Conservation (phyloP, 2,329 filamentous ascomycete genomes). For the Diplodia scrobiculata region DNA sequence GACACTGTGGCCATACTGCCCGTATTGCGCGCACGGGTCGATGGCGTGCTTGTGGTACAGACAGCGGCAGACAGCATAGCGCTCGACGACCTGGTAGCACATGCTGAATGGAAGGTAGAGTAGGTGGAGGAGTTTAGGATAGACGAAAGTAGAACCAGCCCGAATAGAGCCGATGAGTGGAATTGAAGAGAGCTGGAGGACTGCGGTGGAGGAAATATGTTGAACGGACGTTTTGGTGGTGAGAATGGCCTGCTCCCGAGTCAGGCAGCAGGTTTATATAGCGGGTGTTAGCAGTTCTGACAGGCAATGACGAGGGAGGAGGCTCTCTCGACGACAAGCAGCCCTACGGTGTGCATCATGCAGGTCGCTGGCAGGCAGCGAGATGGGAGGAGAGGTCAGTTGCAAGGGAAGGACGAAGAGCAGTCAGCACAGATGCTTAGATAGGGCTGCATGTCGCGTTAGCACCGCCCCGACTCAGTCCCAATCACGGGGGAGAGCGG, state of each 20-base stretch:
- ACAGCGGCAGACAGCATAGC: conserved; percentile 84
- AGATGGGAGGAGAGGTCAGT: conserved; percentile 21
- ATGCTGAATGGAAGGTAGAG: conserved; percentile 50
- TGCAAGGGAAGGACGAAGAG: conserved; percentile 12
- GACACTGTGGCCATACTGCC: conserved; percentile 69
- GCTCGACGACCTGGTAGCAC: conserved; percentile 85
- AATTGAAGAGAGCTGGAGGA: neutral
- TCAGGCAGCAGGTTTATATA: conserved; percentile 26
- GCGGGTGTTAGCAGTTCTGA: conserved; percentile 18
- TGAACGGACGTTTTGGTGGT: neutral
- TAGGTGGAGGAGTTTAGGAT: neutral
- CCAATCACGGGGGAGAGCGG: conserved; percentile 16
- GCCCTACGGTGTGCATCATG: conserved; percentile 30
- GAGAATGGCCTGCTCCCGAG: conserved; percentile 2
- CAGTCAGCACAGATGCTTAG: conserved; percentile 27
- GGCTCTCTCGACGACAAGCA: conserved; percentile 16
- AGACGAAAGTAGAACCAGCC: too few species aligned
- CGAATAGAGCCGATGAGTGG: neutral
- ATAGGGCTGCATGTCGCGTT: conserved; percentile 29
- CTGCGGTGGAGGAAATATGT: neutral
- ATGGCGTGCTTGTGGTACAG: conserved; percentile 85
- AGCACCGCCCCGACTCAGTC: conserved; percentile 3
- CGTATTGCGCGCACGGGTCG: conserved; percentile 77
- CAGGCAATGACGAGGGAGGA: conserved; percentile 2
- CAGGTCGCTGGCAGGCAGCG: conserved; percentile 25